Percentiles rank a stretch among this genome's conserved stretches.
Conservation (phyloP, 345 rosid species). For the Isatis tinctoria region DNA sequence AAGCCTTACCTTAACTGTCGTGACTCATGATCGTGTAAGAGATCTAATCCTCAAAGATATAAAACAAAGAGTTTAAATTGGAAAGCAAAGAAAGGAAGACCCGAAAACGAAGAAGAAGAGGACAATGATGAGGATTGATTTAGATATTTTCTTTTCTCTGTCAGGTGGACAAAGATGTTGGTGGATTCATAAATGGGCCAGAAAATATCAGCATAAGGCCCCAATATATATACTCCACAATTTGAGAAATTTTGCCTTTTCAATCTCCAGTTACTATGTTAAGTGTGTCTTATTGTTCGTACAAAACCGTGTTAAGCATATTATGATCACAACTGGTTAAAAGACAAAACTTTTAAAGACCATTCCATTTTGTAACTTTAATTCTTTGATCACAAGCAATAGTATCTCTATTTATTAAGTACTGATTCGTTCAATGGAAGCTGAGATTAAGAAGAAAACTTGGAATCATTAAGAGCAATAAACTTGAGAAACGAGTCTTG, state of each 20-base stretch:
- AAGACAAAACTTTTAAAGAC: too few species aligned
- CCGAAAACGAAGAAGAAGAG: slow-evolving; percentile 27
- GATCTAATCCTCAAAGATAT: slow-evolving; percentile 18
- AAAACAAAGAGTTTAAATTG: not conserved
- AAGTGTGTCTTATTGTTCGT: not conserved
- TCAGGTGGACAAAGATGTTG: not conserved
- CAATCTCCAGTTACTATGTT: not conserved
- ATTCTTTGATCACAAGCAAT: not conserved
- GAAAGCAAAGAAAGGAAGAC: not conserved
- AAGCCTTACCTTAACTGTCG: slow-evolving; percentile 4
- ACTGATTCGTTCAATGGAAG: not conserved
- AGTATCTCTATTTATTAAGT: not conserved
- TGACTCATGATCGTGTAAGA: slow-evolving; percentile 24
- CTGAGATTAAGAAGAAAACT: not conserved
- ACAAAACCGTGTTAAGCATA: not conserved
- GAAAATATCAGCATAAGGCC: slow-evolving; percentile 1
- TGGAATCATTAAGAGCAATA: not conserved
- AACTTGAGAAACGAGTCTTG: slow-evolving; percentile 10
- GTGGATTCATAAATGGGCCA: slow-evolving; percentile 25
- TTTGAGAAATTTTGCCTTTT: not conserved
- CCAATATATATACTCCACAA: not conserved
- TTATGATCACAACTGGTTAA: not conserved
- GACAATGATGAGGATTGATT: slow-evolving; percentile 6
- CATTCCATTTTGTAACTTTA: not conserved
- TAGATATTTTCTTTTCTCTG: slow-evolving; percentile 12